These are phyloP conservation scores for Arthroderma sp. DNA, from an alignment of 2,329 filamentous ascomycete genomes.

Conservation along the genomic window DNA sequence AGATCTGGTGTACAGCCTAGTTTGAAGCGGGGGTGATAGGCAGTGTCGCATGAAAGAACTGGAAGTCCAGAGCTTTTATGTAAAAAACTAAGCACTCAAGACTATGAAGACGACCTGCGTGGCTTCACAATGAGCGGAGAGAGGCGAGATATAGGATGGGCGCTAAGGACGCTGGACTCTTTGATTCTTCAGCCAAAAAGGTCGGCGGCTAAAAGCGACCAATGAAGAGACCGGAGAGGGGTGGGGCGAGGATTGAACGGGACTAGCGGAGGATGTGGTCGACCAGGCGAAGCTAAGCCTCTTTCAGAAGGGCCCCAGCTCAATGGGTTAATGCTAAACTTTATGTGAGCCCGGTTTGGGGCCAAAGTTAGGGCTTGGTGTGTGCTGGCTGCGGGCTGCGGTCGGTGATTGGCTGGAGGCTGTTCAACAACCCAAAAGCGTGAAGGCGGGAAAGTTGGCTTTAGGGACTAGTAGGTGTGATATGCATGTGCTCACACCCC, in stretches of 20 bases:
- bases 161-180: not conserved
- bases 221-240: slow-evolving; percentile 1
- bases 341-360: slow-evolving; percentile 6
- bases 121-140: not conserved
- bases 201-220: slow-evolving; percentile 8
- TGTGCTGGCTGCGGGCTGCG: not conserved
- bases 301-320: slow-evolving; percentile 5
- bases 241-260: not conserved
- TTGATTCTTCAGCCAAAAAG: slow-evolving; percentile 1
- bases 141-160: not conserved
- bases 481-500: too few relatives aligned
- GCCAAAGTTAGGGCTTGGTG: slow-evolving; percentile 6
- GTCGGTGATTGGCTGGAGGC: slow-evolving; percentile 10
- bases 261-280: slow-evolving; percentile 3
- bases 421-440: slow-evolving; percentile 13
- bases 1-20: too few relatives aligned
- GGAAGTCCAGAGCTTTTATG: too few relatives aligned
- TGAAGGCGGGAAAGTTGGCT: too few relatives aligned
- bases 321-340: slow-evolving; percentile 1
- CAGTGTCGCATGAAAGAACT: too few relatives aligned
- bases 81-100: too few relatives aligned
- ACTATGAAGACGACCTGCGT: not conserved
- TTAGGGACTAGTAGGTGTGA: too few relatives aligned
- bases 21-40: too few relatives aligned
- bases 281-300: slow-evolving; percentile 10